phyloP scores from a whole-genome alignment of 345 rosid species.

The Salix caprea region DNA sequence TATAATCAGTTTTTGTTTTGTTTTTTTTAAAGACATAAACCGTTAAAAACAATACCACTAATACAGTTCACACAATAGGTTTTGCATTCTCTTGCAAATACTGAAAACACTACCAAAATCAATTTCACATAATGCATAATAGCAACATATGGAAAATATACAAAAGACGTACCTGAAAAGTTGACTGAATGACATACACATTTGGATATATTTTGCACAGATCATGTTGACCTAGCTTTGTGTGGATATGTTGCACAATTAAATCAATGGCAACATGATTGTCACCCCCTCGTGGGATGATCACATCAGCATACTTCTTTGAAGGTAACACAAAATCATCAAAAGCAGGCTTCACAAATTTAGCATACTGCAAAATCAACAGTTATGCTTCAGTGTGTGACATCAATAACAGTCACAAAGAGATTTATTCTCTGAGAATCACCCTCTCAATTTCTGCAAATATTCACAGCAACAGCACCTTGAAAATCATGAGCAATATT shows the following conservation, averaged over 20 bases:
- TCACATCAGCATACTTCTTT: conserved; percentile 91
- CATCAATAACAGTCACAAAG: background rate
- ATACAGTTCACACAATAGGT: background rate
- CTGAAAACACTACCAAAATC: background rate
- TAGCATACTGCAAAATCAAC: conserved; percentile 68
- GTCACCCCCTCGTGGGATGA: conserved; percentile 93
- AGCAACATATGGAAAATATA: background rate
- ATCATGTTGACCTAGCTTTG: conserved; percentile 94
- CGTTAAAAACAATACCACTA: background rate
- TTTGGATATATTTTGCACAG: conserved; percentile 89
- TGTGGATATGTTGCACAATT: conserved; percentile 89
- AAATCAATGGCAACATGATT: conserved; percentile 95
- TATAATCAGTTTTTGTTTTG: background rate
- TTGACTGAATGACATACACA: conserved; percentile 72
- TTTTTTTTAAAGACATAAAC: background rate
- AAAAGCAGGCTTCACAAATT: conserved; percentile 99
- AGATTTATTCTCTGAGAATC: background rate
- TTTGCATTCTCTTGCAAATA: background rate
- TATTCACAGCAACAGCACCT: conserved; percentile 3
- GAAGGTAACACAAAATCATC: conserved; percentile 95
- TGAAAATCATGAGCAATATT: background rate
- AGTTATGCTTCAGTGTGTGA: conserved; percentile 4
- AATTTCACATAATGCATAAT: background rate
- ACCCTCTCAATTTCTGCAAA: background rate
- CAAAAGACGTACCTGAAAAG: conserved; percentile 68